Conservation (phyloP, 2,329 filamentous ascomycete genomes). For the Fusarium sp. region DNA sequence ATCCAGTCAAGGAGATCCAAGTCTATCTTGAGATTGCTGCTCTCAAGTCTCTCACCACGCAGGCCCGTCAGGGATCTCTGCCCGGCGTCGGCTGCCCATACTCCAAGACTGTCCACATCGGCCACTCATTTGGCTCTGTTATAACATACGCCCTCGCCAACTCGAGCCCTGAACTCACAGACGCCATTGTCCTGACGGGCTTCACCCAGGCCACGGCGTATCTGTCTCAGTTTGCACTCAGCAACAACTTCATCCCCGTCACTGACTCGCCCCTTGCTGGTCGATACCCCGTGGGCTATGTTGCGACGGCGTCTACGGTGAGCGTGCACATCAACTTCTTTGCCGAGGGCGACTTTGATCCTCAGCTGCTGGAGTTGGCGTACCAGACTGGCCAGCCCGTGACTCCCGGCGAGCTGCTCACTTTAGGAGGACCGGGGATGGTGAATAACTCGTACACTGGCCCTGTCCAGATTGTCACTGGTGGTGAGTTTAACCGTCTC, state of each 20-base stretch:
- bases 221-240: conserved; percentile 56
- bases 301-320: conserved; percentile 58
- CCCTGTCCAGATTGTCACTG: conserved; percentile 69
- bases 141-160: conserved; percentile 67
- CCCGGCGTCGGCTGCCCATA: conserved; percentile 52
- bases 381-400: conserved; percentile 65
- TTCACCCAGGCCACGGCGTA: conserved; percentile 63
- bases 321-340: conserved; percentile 65
- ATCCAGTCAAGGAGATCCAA: conserved; percentile 70
- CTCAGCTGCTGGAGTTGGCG: conserved; percentile 59
- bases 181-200: conserved; percentile 70
- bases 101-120: conserved; percentile 66
- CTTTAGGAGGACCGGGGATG: conserved; percentile 56
- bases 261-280: conserved; percentile 45
- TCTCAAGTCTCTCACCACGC: conserved; percentile 63
- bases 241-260: conserved; percentile 60
- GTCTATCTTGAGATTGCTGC: conserved; percentile 67
- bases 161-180: conserved; percentile 62
- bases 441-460: conserved; percentile 58
- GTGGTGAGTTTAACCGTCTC: conserved; percentile 51
- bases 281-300: conserved; percentile 62
- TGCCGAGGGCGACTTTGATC: conserved; percentile 65
- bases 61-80: conserved; percentile 59
- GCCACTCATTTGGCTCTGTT: conserved; percentile 72
- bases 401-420: conserved; percentile 68